A percentile compares a stretch with the other conserved stretches of the same genome.
Evolutionary conservation across 2,329 filamentous ascomycete genomes (phyloP).

Genomic region (Gaeumannomyces sp.): DNA sequence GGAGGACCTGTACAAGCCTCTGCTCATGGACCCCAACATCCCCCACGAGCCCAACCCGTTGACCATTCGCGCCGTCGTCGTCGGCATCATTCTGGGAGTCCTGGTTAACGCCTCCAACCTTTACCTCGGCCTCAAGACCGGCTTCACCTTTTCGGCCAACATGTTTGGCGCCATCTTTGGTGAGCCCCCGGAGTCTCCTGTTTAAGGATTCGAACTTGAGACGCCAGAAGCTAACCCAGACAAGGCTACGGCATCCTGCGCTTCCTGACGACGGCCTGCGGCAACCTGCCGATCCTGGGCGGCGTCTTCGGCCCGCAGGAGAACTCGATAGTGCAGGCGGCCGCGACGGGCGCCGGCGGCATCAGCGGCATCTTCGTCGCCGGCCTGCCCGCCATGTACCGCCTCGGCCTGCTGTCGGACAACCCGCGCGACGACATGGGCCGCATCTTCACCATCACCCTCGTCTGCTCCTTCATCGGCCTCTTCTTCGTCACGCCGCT

Average conservation of each 20-base stretch:
- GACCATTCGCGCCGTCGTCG: constrained; percentile 47
- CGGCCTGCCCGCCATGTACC: constrained; percentile 55
- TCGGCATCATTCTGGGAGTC: constrained; percentile 50
- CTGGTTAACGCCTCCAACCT: constrained; percentile 57
- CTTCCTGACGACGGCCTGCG: constrained; percentile 45
- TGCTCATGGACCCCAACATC: constrained; percentile 29
- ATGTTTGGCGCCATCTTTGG: constrained; percentile 53
- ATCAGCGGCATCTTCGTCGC: constrained; percentile 52
- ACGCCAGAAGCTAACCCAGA: neutral
- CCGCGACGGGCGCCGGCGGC: constrained; percentile 53
- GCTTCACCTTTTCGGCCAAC: constrained; percentile 42
- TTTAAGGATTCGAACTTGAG: neutral
- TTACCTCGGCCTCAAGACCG: constrained; percentile 51
- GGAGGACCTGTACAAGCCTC: constrained; percentile 32
- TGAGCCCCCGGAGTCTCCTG: neutral
- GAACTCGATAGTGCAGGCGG: constrained; percentile 57
- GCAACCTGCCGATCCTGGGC: constrained; percentile 45
- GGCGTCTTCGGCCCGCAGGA: constrained; percentile 51
- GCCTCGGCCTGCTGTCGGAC: constrained; percentile 42
- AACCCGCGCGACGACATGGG: constrained; percentile 50
- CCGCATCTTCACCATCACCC: constrained; percentile 52
- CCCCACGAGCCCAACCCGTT: constrained; percentile 41
- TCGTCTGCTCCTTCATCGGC: constrained; percentile 58
- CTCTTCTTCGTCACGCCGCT: constrained; percentile 57
- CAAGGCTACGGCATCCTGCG: constrained; percentile 47